A percentile compares a stretch with the other conserved stretches of the same genome.
Evolutionary conservation across 2,329 filamentous ascomycete genomes (phyloP).

Genomic region (Trichoderma asperellum): DNA sequence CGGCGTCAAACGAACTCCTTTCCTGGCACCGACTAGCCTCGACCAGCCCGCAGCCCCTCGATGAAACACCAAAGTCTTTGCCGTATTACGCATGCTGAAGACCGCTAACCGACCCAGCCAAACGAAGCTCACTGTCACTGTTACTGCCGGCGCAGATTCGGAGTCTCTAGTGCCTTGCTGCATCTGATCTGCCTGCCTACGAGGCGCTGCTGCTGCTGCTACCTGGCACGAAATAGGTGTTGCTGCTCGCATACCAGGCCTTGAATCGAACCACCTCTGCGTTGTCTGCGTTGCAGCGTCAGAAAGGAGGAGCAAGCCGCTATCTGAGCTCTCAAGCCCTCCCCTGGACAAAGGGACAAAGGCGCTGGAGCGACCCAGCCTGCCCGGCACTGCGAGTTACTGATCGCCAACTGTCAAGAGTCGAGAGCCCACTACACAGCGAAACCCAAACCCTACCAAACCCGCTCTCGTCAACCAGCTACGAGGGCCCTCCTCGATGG

Average conservation of each 20-base stretch:
- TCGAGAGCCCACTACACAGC: conserved; percentile 23
- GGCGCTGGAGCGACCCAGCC: conserved; percentile 14
- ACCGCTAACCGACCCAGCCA: conserved; percentile 23
- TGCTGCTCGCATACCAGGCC: conserved; percentile 2
- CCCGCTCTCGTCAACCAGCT: background rate
- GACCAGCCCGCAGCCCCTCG: conserved; percentile 32
- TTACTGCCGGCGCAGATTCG: conserved; percentile 11
- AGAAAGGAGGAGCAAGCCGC: conserved; percentile 26
- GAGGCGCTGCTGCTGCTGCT: background rate
- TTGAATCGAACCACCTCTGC: conserved; percentile 18
- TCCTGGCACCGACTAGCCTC: conserved; percentile 30
- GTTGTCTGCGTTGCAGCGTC: background rate
- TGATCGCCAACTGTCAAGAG: conserved; percentile 34
- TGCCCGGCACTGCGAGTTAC: conserved; percentile 34
- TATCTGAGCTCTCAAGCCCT: background rate
- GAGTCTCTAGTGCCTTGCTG: background rate
- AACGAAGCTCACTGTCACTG: background rate
- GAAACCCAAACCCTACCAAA: background rate
- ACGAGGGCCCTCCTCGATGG: conserved; percentile 31
- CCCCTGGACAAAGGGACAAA: conserved; percentile 22
- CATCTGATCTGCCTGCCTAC: background rate
- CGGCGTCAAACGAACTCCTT: conserved; percentile 5
- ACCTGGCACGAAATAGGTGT: background rate
- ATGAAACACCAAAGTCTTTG: conserved; percentile 35
- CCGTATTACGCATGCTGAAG: conserved; percentile 31